Evolutionary conservation across 148 eudicot species (phyloP), one percentile per base, ranked within the genome.

Genomic region (Silene latifolia): DNA sequence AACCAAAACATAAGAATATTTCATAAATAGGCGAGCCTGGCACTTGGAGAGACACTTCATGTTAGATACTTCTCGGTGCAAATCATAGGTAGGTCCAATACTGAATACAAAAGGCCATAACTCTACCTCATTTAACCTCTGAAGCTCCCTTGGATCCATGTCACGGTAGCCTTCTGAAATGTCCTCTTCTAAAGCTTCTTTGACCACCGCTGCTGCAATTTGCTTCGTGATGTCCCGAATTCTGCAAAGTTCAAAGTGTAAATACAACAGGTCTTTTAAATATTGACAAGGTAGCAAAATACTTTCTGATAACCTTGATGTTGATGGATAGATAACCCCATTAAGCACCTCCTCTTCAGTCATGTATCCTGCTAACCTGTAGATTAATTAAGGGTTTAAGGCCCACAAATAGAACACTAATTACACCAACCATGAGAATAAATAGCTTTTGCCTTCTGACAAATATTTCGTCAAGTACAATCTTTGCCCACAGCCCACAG

Each of bases 111-210:
- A 65, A 20, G 67, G 57, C 23, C 17, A 60, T 14, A 60, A 48
- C 12, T 69, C 42, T 86, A 95, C 99, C 92, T 83, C 77, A 79
- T 75, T 85, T 71, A 92, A 88, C 81, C 77, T 92, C 73, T 77
- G 77, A 56, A 95, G 87, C 84, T 95, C 99, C 73, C 90, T 89
- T 73, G 83, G 80, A 85, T 95, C 96, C 94, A 95, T 88, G 73
- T 86, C 94, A 72, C 98, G 96, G 77, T 95, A 95, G 63, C 99
- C 99, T 90, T 95, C 99, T 46, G 91, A 98, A 63, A 95, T 84
- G 80, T 90, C 99, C 82, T 92, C 99, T 80, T 87, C 87, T 72
- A 90, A 74, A 80, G 99, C 98, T 85, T 95, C 99, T 86, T 82
- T 85, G 58, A 95, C 65, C 68, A 95, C 99, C 64, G 99, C 99